Base-by-base conservation (phyloP, 164 flowering plant species). In the Platanus orientalis region DNA sequence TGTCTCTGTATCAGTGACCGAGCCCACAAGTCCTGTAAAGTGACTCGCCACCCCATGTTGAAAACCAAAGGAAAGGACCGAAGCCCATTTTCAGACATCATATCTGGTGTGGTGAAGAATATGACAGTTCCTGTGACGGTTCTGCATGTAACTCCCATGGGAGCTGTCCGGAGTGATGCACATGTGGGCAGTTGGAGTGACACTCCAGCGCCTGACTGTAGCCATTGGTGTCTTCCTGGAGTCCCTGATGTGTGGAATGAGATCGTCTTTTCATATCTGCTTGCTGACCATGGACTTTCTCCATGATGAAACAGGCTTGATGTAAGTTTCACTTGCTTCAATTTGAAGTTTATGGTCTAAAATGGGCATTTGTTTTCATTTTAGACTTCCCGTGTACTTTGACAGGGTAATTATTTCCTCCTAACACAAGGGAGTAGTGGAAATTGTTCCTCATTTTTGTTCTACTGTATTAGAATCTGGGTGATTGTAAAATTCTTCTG, bases 141-240 rank as follows among this genome's bases (percentile, higher is more conserved):
- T 63, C 72, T 90, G 64, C 82, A 76, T 51, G 81, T 90, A 40
- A 86, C 97, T 26, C 69, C 80, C 20, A 83, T 90, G 92, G 78
- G 78, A 9, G 82, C 94, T 55, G 82, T 66, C 48, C 78, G 96
- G 42, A 81, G 87, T 57, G 98, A 92, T 76, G 96, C 84, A 9
- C 95, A 91, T 69, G 83, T 91, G n/a, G 97, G 95, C 25, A 70
- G 57, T 24, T 86, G 88, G 87, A 80, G 91, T 65, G 91, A 85
- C 68, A 79, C 64, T 36, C 89, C 89, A 28, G 71, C 79, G n/a
- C 78, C 85, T 11, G 98, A 92, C 63, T 92, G 98, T 66, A 89
- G 94, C 80, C 97, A 92, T 68, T 92, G 97, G 97, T 92, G 96
- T 67, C 84, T 89, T 21, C 98, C 98, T 44, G 96, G 98, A 66